phyloP scores from a whole-genome alignment of 371 early-diverging fungal species.

The Mortierella sp. region DNA sequence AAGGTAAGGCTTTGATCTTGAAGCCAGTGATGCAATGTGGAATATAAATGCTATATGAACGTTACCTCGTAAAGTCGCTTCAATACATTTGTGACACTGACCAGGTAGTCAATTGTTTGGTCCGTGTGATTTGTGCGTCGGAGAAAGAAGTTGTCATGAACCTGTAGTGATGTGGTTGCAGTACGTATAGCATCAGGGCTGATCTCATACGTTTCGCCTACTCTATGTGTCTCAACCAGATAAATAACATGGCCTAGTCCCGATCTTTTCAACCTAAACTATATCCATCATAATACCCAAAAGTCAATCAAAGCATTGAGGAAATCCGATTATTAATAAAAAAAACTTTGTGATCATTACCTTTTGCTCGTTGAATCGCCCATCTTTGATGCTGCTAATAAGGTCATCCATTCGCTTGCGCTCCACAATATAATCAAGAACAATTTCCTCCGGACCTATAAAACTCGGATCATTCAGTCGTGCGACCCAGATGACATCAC shows the following conservation, averaged over 20 bases:
- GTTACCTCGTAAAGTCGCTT: constrained; percentile 61
- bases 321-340: neutral
- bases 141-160: constrained; percentile 80
- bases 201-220: constrained; percentile 63
- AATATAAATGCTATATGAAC: neutral
- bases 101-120: constrained; percentile 84
- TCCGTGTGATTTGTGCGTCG: constrained; percentile 76
- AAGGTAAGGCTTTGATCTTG: neutral
- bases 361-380: constrained; percentile 97
- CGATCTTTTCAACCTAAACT: constrained; percentile 78
- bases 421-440: constrained; percentile 91
- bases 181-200: constrained; percentile 74
- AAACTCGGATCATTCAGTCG: constrained; percentile 53
- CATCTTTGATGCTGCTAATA: constrained; percentile 92
- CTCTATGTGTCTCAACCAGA: constrained; percentile 83
- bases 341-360: constrained; percentile 36
- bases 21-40: constrained; percentile 4
- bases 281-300: constrained; percentile 1
- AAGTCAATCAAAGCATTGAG: neutral
- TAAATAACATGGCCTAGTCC: constrained; percentile 84
- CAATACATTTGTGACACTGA: constrained; percentile 67
- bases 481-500: constrained; percentile 94
- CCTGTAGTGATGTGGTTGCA: constrained; percentile 76
- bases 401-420: constrained; percentile 96
- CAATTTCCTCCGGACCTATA: constrained; percentile 71